These are phyloP conservation scores for Verbena officinalis DNA, from an alignment of 257 asterid species.

Conservation along the genomic window DNA sequence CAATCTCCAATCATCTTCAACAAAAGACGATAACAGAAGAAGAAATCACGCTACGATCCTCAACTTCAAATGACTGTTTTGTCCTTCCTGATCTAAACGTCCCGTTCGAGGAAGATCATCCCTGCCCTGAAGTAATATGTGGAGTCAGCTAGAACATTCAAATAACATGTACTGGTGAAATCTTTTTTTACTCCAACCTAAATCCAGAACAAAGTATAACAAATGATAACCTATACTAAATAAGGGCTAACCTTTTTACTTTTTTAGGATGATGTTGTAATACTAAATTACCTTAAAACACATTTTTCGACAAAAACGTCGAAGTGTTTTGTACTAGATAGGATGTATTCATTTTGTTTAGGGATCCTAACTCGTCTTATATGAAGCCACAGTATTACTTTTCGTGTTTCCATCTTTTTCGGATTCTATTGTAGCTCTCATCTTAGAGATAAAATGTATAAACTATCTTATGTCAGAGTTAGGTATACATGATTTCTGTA, in stretches of 20 bases:
- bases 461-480: conserved; percentile 11
- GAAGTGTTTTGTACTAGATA: conserved; percentile 33
- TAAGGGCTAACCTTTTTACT: conserved; percentile 40
- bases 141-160: conserved; percentile 27
- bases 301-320: conserved; percentile 2
- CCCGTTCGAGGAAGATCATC: conserved; percentile 35
- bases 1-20: conserved; percentile 27
- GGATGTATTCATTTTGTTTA: conserved; percentile 41
- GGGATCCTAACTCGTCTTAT: conserved; percentile 27
- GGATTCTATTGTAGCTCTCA: not conserved
- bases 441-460: conserved; percentile 21
- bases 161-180: not conserved
- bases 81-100: conserved; percentile 49
- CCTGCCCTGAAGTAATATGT: conserved; percentile 27
- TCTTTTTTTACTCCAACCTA: too few relatives aligned
- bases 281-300: conserved; percentile 18
- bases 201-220: conserved; percentile 24
- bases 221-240: conserved; percentile 34
- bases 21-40: conserved; percentile 16
- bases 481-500: conserved; percentile 20
- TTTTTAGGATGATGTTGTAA: conserved; percentile 29
- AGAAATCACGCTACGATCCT: not conserved
- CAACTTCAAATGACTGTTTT: conserved; percentile 28
- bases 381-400: conserved; percentile 28
- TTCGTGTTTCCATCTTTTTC: not conserved